Evolutionary conservation across 169 alveolate species (phyloP).

Genomic region (Plasmodium yoelii): DNA sequence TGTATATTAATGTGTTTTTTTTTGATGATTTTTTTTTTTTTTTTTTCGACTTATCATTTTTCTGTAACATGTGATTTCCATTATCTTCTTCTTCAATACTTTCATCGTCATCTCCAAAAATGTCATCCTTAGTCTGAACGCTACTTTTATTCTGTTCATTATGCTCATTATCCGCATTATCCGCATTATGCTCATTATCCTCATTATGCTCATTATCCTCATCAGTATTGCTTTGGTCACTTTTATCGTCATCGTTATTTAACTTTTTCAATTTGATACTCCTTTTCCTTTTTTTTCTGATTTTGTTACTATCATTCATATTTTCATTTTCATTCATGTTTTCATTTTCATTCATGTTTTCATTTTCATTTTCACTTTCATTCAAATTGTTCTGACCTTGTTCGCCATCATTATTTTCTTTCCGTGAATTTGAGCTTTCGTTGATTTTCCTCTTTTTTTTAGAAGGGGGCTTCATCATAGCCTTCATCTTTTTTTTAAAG

Average conservation of each 20-base stretch:
- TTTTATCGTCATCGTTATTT: not conserved
- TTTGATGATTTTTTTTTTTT: conserved; percentile 16
- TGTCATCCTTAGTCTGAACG: not conserved
- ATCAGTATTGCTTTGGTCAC: not conserved
- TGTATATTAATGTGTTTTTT: conserved; percentile 6
- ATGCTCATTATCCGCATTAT: no score
- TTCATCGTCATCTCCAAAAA: not conserved
- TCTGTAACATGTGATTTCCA: not conserved
- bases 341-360: no score
- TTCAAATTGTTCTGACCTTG: not conserved
- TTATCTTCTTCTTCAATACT: not conserved
- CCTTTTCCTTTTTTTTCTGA: not conserved
- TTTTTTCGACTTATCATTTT: not conserved
- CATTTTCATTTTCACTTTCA: not conserved
- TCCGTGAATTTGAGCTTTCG: conserved; percentile 6
- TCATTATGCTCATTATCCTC: not conserved
- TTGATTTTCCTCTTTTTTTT: conserved; percentile 37
- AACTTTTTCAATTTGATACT: not conserved
- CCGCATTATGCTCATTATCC: not conserved
- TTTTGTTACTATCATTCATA: not conserved
- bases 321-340: not conserved
- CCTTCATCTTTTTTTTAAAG: conserved; percentile 14
- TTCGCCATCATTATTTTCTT: not conserved
- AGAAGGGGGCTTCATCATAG: not conserved
- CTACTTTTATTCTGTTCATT: not conserved